These are phyloP conservation scores for Ceratobasidium sp. DNA, from an alignment of 1,284 basidiomycete genomes.

Conservation along the genomic window DNA sequence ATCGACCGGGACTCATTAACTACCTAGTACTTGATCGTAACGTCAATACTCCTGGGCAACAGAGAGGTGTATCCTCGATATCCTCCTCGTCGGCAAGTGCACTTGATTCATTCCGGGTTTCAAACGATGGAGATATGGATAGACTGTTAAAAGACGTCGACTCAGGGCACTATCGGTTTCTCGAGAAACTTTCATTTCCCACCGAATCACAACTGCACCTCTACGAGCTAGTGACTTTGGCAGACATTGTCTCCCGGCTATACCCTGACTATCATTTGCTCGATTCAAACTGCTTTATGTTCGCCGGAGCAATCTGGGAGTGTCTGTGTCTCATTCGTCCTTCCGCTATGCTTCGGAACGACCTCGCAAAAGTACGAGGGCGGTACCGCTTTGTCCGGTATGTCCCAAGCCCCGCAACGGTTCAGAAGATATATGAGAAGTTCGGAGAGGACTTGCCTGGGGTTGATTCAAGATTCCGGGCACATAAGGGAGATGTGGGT, in stretches of 20 bases:
- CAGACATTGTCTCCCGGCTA: background rate
- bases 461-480: too few relatives aligned
- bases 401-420: too few relatives aligned
- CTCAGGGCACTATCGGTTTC: background rate
- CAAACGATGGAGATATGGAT: background rate
- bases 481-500: too few relatives aligned
- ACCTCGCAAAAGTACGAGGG: background rate
- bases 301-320: background rate
- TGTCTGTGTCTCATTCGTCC: background rate
- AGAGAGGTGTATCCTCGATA: background rate
- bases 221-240: background rate
- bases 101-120: background rate
- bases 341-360: background rate
- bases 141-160: background rate
- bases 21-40: slow-evolving; percentile 12
- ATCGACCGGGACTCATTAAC: background rate
- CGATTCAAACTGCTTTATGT: background rate
- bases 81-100: background rate
- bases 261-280: background rate
- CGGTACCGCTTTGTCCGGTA: background rate
- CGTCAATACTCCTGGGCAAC: background rate
- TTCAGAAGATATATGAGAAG: too few relatives aligned
- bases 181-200: background rate
- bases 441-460: too few relatives aligned
- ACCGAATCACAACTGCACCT: background rate